Base-by-base conservation (phyloP, 192 early-diverging fungal species). In the Obelidium mucronatum region DNA sequence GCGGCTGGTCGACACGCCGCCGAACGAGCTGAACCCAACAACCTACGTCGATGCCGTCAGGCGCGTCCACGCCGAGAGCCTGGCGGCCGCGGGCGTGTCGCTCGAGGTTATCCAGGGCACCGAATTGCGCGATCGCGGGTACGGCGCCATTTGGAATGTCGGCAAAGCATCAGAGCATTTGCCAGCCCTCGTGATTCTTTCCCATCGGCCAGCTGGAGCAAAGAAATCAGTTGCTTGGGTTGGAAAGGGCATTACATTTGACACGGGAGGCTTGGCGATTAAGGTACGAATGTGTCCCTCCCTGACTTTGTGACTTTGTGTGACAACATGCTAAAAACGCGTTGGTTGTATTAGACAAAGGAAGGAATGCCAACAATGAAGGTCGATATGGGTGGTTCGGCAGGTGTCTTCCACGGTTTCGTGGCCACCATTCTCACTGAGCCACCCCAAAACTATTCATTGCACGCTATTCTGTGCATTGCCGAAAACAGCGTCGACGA, bases 221-320 rank as follows among this genome's bases (percentile, higher is more conserved):
- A 79, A 58, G 5, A 85, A 82, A 65, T 82, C 77, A 3, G 48
- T 86, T 42, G 83, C 77, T 17, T 82, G 80, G 42, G 87, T 87
- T n/a, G 87, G 87, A 58, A 88, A 88, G 78, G 87, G 87, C 22
- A 87, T 88, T 67, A 81, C 85, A 13, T 88, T 82, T 78, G 87
- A 88, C 74, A 86, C 86, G 26, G 84, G 81, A 37, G 81, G 84
- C 61, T 66, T 85, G 19, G 75, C 77, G 13, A 36, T 88, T 78
- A 88, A 88, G 76, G 5, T 60, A n/a, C n/a, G n/a, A n/a, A n/a
- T n/a, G n/a, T n/a, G n/a, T n/a, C n/a, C 68, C 74, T 28, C 48
- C 55, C 19, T 24, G 34, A 5, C 82, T 83, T 81, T 81, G 79
- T 34, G 28, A 39, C 1, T 77, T 75, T 78, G 36, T n/a, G n/a